These are phyloP conservation scores for Penicillium ochrochloron DNA, from an alignment of 495 filamentous ascomycete genomes.

Conservation along the genomic window DNA sequence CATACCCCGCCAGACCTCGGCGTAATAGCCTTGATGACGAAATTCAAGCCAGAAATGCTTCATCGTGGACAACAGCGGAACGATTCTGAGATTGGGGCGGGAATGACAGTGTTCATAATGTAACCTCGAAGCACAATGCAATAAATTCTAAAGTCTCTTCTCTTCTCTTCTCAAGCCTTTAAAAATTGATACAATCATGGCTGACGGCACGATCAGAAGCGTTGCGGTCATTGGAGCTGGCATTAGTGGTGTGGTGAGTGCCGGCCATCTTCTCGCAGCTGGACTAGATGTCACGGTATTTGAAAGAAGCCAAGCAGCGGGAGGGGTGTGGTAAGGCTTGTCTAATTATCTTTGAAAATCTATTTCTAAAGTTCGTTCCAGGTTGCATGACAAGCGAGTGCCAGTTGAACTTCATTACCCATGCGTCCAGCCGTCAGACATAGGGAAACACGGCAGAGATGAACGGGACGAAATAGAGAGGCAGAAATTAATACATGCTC, in stretches of 20 bases:
- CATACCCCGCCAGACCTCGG: not conserved
- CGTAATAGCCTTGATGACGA: conserved; percentile 21
- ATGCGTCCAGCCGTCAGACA: conserved; percentile 48
- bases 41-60: conserved; percentile 19
- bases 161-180: not conserved
- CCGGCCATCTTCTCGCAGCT: conserved; percentile 62
- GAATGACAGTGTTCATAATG: not conserved
- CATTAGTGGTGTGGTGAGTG: conserved; percentile 67
- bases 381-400: conserved; percentile 62
- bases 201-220: conserved; percentile 30
- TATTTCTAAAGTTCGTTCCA: conserved; percentile 19
- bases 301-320: conserved; percentile 60
- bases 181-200: conserved; percentile 27
- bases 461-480: conserved; percentile 29
- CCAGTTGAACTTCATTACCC: conserved; percentile 64
- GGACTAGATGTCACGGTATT: conserved; percentile 67
- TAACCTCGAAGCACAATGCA: not conserved
- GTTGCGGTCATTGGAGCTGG: conserved; percentile 75
- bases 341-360: not conserved
- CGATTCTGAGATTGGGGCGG: not conserved
- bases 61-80: conserved; percentile 11
- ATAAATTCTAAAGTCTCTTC: not conserved
- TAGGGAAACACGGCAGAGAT: conserved; percentile 33
- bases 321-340: conserved; percentile 61
- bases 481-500: conserved; percentile 48